Conservation (phyloP, 1,284 basidiomycete genomes). For the Mycena sp. region DNA sequence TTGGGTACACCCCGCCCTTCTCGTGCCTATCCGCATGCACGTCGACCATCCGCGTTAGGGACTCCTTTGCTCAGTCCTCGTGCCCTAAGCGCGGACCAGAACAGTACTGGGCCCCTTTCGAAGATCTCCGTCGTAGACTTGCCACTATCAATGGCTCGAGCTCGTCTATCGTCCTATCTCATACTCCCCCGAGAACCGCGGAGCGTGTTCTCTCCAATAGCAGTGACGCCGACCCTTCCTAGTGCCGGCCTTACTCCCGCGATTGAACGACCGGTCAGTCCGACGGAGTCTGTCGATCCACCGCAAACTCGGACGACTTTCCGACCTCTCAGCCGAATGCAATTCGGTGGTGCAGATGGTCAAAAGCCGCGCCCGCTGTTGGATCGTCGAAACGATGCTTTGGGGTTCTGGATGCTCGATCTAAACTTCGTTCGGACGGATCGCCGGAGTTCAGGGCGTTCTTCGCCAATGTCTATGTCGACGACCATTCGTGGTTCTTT, state of each 20-base stretch:
- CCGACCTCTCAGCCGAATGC: constrained; percentile 67
- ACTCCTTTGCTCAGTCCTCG: constrained; percentile 54
- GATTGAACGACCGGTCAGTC: constrained; percentile 70
- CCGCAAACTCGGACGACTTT: constrained; percentile 70
- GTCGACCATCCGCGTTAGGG: constrained; percentile 22
- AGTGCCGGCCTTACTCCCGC: constrained; percentile 41
- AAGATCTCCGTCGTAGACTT: constrained; percentile 77
- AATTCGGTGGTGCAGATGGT: constrained; percentile 72
- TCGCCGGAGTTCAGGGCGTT: constrained; percentile 76
- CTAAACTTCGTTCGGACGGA: constrained; percentile 66
- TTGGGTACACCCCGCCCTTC: constrained; percentile 45
- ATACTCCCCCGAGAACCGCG: constrained; percentile 55
- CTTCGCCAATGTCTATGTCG: constrained; percentile 72
- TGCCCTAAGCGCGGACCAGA: constrained; percentile 36
- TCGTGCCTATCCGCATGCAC: constrained; percentile 1
- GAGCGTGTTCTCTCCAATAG: constrained; percentile 46
- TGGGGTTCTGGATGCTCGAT: constrained; percentile 79
- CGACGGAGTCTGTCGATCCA: constrained; percentile 78
- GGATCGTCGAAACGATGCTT: constrained; percentile 83
- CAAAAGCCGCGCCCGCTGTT: constrained; percentile 88
- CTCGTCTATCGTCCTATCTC: constrained; percentile 62
- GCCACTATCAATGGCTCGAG: constrained; percentile 75
- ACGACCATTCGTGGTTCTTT: constrained; percentile 59
- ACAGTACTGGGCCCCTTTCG: constrained; percentile 62
- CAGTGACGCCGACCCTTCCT: constrained; percentile 35